A percentile compares a stretch with the other conserved stretches of the same genome.
Evolutionary conservation across 140 eudicot species (phyloP).

Genomic region (Flaveria floridana): DNA sequence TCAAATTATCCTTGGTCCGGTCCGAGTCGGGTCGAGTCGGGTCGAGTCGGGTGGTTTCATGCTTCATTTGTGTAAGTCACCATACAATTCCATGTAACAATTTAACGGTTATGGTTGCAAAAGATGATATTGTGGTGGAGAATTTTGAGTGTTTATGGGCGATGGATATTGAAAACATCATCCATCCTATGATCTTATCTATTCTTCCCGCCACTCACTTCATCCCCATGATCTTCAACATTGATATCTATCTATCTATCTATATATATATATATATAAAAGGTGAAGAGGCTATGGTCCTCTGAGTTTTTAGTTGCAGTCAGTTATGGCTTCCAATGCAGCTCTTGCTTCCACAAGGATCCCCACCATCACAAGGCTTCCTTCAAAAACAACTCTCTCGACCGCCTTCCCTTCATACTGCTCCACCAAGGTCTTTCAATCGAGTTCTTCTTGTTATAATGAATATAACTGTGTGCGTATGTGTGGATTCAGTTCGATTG

Average conservation of each 20-base stretch:
- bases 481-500: not conserved
- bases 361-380: slow-evolving; percentile 64
- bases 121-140: slow-evolving; percentile 46
- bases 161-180: slow-evolving; percentile 44
- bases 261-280: slow-evolving; percentile 17
- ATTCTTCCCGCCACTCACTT: slow-evolving; percentile 60
- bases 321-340: slow-evolving; percentile 92
- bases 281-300: slow-evolving; percentile 13
- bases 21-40: not conserved
- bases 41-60: not conserved
- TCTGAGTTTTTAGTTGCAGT: slow-evolving; percentile 40
- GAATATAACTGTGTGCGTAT: not conserved
- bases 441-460: not conserved
- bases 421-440: slow-evolving; percentile 52
- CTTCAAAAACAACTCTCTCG: slow-evolving; percentile 49
- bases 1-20: not conserved
- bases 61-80: not conserved
- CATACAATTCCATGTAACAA: not conserved
- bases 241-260: not conserved
- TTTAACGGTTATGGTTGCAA: not conserved
- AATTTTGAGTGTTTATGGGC: slow-evolving; percentile 21
- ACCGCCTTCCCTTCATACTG: slow-evolving; percentile 68
- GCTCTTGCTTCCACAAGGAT: slow-evolving; percentile 85
- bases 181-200: slow-evolving; percentile 43
- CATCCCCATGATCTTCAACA: slow-evolving; percentile 37